A percentile compares a stretch with the other conserved stretches of the same genome.
phyloP scores from a whole-genome alignment of 352 stramenopile genomes.

The Globisporangium abappressorium region DNA sequence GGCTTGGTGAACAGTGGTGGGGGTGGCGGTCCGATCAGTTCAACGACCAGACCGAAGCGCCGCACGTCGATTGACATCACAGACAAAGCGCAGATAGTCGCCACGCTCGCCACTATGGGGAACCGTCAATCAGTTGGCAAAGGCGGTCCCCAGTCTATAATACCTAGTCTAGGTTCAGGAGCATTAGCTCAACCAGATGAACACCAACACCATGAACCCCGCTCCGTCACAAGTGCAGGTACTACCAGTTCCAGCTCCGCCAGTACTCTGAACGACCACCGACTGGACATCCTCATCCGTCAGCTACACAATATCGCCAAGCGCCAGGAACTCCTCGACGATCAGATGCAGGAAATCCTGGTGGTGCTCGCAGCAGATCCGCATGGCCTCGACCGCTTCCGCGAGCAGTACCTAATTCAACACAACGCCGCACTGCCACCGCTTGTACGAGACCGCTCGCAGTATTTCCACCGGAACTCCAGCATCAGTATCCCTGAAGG shows the following conservation, averaged over 20 bases:
- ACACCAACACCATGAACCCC: neutral
- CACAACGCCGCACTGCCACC: constrained; percentile 19
- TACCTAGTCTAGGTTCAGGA: neutral
- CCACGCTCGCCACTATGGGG: constrained; percentile 7
- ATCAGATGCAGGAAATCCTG: constrained; percentile 29
- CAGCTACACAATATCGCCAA: constrained; percentile 33
- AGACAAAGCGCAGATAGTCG: constrained; percentile 7
- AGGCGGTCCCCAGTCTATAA: neutral
- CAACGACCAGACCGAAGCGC: neutral
- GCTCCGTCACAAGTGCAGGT: neutral
- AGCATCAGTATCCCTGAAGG: neutral
- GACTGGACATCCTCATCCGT: constrained; percentile 19
- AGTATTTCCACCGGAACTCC: constrained; percentile 17
- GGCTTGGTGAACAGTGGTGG: neutral
- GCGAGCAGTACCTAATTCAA: constrained; percentile 33
- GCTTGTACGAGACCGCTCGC: constrained; percentile 23
- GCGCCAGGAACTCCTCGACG: constrained; percentile 30
- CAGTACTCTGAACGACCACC: constrained; percentile 11
- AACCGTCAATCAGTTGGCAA: neutral
- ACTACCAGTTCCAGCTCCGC: neutral
- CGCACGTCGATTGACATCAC: constrained; percentile 10
- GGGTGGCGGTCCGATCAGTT: neutral
- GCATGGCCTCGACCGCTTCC: constrained; percentile 24
- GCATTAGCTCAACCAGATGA: neutral
- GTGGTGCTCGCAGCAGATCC: neutral